A percentile compares a stretch with the other conserved stretches of the same genome.
Evolutionary conservation across 148 eudicot species (phyloP).

Genomic region (Gaultheria prostrata): DNA sequence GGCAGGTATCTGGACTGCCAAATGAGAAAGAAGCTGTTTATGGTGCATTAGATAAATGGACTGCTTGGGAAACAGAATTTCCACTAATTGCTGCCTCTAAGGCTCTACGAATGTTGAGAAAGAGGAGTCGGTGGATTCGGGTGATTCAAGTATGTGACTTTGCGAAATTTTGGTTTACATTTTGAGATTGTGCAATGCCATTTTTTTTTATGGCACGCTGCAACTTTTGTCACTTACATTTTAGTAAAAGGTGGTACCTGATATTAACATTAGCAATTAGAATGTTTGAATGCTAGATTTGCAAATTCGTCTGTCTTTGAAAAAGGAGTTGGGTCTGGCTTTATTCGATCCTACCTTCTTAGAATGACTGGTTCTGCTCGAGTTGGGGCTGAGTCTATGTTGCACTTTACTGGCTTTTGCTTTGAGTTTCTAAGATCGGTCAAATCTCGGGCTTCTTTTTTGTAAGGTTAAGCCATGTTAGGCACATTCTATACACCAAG

Average conservation of each 20-base stretch:
- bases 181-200: background rate
- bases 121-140: slow-evolving; percentile 65
- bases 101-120: slow-evolving; percentile 70
- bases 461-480: background rate
- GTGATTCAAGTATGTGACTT: slow-evolving; percentile 60
- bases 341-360: background rate
- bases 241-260: no score
- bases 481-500: background rate
- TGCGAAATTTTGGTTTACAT: background rate
- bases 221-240: no score
- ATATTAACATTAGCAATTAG: no score
- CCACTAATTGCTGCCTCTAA: slow-evolving; percentile 90
- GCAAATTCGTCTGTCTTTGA: no score
- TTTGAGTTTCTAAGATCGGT: background rate
- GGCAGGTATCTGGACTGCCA: slow-evolving; percentile 71
- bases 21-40: slow-evolving; percentile 85
- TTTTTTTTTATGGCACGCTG: background rate
- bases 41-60: slow-evolving; percentile 81
- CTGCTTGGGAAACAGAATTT: slow-evolving; percentile 89
- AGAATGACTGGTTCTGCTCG: background rate
- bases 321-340: no score
- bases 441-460: background rate
- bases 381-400: background rate
- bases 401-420: background rate
- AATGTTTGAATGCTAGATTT: no score